These are phyloP conservation scores for Saccharomyces kudriavzevii DNA, from an alignment of 805 yeast species.

Conservation along the genomic window DNA sequence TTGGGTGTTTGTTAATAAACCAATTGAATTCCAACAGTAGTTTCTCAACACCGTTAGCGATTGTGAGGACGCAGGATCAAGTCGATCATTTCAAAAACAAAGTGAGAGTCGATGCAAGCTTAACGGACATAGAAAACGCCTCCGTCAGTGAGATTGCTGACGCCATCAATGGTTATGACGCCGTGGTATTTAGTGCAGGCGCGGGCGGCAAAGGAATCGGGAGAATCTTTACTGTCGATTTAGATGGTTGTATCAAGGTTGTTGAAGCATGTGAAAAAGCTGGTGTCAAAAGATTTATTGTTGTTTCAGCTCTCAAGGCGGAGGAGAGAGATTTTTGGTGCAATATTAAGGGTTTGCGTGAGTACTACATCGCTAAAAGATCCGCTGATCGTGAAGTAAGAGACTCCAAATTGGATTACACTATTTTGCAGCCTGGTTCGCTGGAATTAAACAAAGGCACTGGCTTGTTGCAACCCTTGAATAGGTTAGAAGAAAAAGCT, in stretches of 20 bases:
- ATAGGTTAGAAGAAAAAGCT: slow-evolving; percentile 12
- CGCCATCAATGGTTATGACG: slow-evolving; percentile 41
- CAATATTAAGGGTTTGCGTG: slow-evolving; percentile 30
- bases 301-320: slow-evolving; percentile 51
- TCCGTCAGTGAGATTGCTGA: slow-evolving; percentile 30
- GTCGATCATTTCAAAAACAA: slow-evolving; percentile 32
- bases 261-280: slow-evolving; percentile 46
- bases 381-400: slow-evolving; percentile 47
- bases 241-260: slow-evolving; percentile 52
- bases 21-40: slow-evolving; percentile 24
- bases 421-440: slow-evolving; percentile 48
- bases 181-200: slow-evolving; percentile 56
- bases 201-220: slow-evolving; percentile 49
- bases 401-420: slow-evolving; percentile 39
- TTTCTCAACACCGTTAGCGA: slow-evolving; percentile 36
- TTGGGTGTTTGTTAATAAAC: slow-evolving; percentile 42
- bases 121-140: slow-evolving; percentile 35
- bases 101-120: slow-evolving; percentile 32
- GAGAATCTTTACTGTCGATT: slow-evolving; percentile 43
- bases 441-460: slow-evolving; percentile 35
- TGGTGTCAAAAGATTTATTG: slow-evolving; percentile 38
- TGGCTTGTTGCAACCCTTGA: slow-evolving; percentile 33
- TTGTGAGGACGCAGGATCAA: slow-evolving; percentile 43
- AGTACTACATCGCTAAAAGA: slow-evolving; percentile 53
- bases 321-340: slow-evolving; percentile 42